Evolutionary conservation across 352 stramenopile genomes (phyloP).

Genomic region (Elongisporangium senticosum): DNA sequence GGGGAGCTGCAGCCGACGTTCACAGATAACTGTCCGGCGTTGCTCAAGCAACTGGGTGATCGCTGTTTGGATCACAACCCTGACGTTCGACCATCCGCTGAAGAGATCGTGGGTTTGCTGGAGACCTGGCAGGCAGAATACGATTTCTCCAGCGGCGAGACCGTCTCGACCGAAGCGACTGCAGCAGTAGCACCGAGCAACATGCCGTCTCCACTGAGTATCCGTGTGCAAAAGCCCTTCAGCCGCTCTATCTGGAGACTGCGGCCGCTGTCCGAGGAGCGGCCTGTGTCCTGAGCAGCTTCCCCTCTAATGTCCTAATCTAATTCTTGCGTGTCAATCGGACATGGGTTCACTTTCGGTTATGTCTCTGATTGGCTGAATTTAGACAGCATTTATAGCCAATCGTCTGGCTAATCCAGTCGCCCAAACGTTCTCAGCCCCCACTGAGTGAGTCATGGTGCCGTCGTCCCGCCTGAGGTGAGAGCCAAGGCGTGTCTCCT

Average conservation of each 20-base stretch:
- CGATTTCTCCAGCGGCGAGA: neutral
- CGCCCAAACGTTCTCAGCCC: neutral
- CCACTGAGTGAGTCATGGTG: neutral
- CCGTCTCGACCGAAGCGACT: neutral
- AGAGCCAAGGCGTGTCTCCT: neutral
- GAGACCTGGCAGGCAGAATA: conserved; percentile 2
- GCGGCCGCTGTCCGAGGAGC: neutral
- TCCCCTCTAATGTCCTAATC: no score
- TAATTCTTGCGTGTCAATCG: neutral
- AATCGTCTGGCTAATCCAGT: neutral
- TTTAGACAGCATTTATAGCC: neutral
- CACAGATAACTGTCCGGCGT: conserved; percentile 25
- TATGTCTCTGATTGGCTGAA: neutral
- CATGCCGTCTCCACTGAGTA: neutral
- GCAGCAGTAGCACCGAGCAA: neutral
- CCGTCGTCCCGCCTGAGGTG: neutral
- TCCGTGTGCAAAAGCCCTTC: neutral
- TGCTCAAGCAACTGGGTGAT: conserved; percentile 27
- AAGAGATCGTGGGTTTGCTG: conserved; percentile 34
- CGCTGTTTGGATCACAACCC: conserved; percentile 43
- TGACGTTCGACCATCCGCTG: conserved; percentile 24
- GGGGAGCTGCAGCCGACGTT: conserved; percentile 38
- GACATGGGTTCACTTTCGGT: neutral
- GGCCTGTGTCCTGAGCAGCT: neutral
- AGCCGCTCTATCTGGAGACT: neutral